These are phyloP conservation scores for Fusarium sp. DNA, from an alignment of 2,329 filamentous ascomycete species.

Conservation along the genomic window DNA sequence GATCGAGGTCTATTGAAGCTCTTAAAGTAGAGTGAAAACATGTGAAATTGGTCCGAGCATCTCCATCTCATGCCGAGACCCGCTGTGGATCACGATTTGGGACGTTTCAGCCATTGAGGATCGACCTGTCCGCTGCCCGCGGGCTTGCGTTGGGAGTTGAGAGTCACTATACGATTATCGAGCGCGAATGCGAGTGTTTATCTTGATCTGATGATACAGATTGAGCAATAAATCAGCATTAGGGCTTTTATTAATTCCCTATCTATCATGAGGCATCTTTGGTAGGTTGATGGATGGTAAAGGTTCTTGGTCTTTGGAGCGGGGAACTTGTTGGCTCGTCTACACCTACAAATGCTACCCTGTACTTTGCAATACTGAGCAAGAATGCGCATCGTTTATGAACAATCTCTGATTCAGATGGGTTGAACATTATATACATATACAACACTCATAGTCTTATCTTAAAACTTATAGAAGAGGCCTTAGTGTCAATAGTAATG, in stretches of 20 bases:
- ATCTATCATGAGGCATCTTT: accelerated
- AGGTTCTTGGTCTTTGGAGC: not conserved
- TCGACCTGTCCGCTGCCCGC: not conserved
- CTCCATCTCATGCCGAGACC: not conserved
- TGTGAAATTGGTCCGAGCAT: not conserved
- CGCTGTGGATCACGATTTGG: not conserved
- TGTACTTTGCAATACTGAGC: not conserved
- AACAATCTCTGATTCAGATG: not conserved
- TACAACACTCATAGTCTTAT: accelerated
- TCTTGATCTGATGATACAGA: accelerated
- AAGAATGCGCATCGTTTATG: not conserved
- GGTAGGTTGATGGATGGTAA: too few species aligned
- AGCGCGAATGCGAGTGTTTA: not conserved
- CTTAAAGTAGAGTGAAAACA: not conserved
- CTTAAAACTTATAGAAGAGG: accelerated
- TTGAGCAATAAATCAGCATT: not conserved
- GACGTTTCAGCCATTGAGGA: not conserved
- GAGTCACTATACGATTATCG: not conserved
- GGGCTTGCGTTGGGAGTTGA: not conserved
- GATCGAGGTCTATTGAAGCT: not conserved
- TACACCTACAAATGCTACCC: not conserved
- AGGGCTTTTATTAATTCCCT: not conserved
- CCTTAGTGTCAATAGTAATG: accelerated
- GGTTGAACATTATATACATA: not conserved
- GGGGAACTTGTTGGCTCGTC: not conserved